Evolutionary conservation across 805 yeast species (phyloP), one percentile per base, ranked within the genome.

Genomic region (Candida peoriensis): DNA sequence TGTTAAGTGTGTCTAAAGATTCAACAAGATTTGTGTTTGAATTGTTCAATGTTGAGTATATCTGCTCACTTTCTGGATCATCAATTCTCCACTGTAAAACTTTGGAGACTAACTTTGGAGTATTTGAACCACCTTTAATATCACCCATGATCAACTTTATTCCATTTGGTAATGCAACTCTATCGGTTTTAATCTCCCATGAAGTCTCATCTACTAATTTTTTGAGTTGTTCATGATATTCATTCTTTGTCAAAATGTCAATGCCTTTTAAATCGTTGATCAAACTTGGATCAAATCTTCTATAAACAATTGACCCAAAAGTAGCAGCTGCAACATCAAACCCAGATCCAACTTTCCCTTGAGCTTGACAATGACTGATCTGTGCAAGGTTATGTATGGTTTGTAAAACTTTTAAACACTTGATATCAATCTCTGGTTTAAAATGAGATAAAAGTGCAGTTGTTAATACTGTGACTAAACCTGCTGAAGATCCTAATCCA

Each of bases 281-380:
- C 23, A 75, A 40, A 6, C 47, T 56, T 0, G 95, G 85, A 3
- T 68, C 62, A 50, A 93, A 93, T 41, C 98, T 66, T 28, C 74
- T 69, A 58, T 93, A 93, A 6, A 78, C 69, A 30, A 89, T 81
- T 0, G 96, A 83, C 2, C 98, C 98, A 58, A 71, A 90, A 0
- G 85, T 81, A 0, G 98, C 98, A 18, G 97, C 81, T 0, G 96
- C 97, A 27, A 93, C 95, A 55, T 93, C 98, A 58, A 93, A 93
- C 0, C 98, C 98, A 4, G 96, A 87, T 0, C 98, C 98, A 18
- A 93, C 79, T 58, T 93, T 93, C 21, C 86, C 85, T 57, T 93
- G 98, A 3, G 98, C 97, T 38, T 76, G 71, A 56, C 96, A 89
- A 57, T 93, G 98, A 0, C 95, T 81, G 8, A 85, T 66, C 56